Evolutionary conservation across 805 yeast genomes (phyloP).

Genomic region (Starmerella geochares): DNA sequence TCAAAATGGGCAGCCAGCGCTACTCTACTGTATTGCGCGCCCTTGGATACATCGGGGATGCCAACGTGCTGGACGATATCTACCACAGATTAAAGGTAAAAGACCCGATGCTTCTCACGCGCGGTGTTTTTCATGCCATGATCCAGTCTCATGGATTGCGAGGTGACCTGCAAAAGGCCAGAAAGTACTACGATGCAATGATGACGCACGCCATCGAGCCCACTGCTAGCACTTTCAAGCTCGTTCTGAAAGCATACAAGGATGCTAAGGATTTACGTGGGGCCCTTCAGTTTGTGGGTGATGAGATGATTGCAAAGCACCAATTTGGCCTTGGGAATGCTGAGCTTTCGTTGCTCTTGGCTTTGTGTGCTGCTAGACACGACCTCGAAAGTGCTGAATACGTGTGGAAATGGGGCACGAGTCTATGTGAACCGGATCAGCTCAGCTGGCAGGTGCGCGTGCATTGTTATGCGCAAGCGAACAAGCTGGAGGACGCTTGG

Average conservation of each 20-base stretch:
- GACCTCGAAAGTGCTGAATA: slow-evolving; percentile 27
- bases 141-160: slow-evolving; percentile 36
- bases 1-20: slow-evolving; percentile 36
- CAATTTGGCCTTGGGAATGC: slow-evolving; percentile 22
- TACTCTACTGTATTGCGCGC: slow-evolving; percentile 55
- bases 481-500: slow-evolving; percentile 30
- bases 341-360: slow-evolving; percentile 26
- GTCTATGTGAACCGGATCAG: slow-evolving; percentile 24
- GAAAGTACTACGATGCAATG: slow-evolving; percentile 34
- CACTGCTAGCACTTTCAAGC: slow-evolving; percentile 29
- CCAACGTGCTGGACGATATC: slow-evolving; percentile 40
- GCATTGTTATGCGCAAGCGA: slow-evolving; percentile 27
- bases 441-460: slow-evolving; percentile 31
- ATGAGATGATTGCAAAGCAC: slow-evolving; percentile 21
- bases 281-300: slow-evolving; percentile 27
- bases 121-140: slow-evolving; percentile 37
- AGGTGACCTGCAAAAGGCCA: slow-evolving; percentile 34
- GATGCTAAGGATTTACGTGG: slow-evolving; percentile 34
- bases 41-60: slow-evolving; percentile 43
- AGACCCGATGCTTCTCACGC: slow-evolving; percentile 39
- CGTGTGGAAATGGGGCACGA: slow-evolving; percentile 27
- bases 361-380: slow-evolving; percentile 27
- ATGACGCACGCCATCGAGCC: slow-evolving; percentile 30
- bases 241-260: slow-evolving; percentile 33
- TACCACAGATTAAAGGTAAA: slow-evolving; percentile 41